Conservation (phyloP, 495 filamentous ascomycete genomes). For the Sphaerosporella brunnea region DNA sequence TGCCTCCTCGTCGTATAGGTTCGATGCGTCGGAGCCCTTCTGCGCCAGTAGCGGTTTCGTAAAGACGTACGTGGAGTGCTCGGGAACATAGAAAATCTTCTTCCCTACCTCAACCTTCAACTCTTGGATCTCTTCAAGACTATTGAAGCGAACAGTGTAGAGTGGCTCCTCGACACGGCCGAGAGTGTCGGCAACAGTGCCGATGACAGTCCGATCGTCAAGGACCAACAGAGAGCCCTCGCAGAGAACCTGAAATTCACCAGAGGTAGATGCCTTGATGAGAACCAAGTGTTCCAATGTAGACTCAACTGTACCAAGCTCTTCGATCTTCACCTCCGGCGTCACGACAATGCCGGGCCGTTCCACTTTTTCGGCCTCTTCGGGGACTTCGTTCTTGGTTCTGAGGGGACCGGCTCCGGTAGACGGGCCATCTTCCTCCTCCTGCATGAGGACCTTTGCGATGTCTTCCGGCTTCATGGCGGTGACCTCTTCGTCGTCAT, state of each 20-base stretch:
- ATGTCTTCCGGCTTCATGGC: constrained; percentile 61
- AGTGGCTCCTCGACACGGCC: constrained; percentile 66
- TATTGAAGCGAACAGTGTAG: constrained; percentile 58
- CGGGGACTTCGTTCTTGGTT: constrained; percentile 55
- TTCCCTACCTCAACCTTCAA: constrained; percentile 46
- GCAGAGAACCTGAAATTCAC: constrained; percentile 68
- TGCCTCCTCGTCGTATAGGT: constrained; percentile 86
- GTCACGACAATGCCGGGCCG: constrained; percentile 60
- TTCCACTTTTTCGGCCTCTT: constrained; percentile 38
- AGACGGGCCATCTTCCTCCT: constrained; percentile 45
- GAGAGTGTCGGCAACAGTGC: constrained; percentile 61
- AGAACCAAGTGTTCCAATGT: constrained; percentile 59
- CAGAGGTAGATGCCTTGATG: constrained; percentile 60
- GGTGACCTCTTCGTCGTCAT: constrained; percentile 48
- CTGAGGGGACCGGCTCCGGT: constrained; percentile 35
- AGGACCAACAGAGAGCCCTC: constrained; percentile 65
- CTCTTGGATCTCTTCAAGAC: constrained; percentile 44
- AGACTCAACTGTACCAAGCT: constrained; percentile 53
- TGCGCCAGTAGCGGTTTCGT: constrained; percentile 55
- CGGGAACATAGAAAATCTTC: constrained; percentile 56
- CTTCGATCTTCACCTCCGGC: constrained; percentile 52
- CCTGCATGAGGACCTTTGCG: constrained; percentile 62
- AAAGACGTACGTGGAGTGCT: constrained; percentile 62
- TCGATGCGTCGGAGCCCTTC: constrained; percentile 84
- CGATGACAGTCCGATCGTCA: constrained; percentile 56